These are phyloP conservation scores for Vitis riparia DNA, from an alignment of 164 flowering plant genomes.

Conservation along the genomic window DNA sequence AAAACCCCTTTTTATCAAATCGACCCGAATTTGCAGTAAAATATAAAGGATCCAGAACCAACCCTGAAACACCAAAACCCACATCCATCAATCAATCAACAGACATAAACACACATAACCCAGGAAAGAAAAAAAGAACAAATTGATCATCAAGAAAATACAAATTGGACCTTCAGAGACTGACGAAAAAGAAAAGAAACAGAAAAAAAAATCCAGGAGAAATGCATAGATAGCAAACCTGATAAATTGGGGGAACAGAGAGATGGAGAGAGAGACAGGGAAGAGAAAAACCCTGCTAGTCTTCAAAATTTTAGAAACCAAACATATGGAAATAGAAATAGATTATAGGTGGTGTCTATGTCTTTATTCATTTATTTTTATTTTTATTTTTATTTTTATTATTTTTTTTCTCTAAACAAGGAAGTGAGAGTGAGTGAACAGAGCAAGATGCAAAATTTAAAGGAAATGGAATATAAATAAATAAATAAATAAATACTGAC, in stretches of 20 bases:
- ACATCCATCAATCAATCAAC: background rate
- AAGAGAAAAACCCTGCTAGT: slow-evolving; percentile 5
- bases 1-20: slow-evolving; percentile 3
- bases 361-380: too few species aligned
- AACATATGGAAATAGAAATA: background rate
- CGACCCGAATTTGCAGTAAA: background rate
- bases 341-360: too few species aligned
- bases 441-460: background rate
- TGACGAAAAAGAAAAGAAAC: background rate
- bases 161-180: background rate
- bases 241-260: slow-evolving; percentile 10
- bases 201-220: background rate
- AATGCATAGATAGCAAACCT: slow-evolving; percentile 9
- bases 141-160: background rate
- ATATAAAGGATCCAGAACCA: slow-evolving; percentile 10
- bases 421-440: background rate
- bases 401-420: background rate
- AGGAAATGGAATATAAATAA: background rate
- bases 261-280: slow-evolving; percentile 9
- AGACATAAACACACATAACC: background rate
- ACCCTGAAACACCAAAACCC: slow-evolving; percentile 12
- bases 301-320: background rate
- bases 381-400: background rate
- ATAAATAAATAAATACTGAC: background rate
- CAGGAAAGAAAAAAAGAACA: background rate